A percentile compares a stretch with the other conserved stretches of the same genome.
Conservation (phyloP, 371 early-diverging fungal species). For the Entomophthora muscae region DNA sequence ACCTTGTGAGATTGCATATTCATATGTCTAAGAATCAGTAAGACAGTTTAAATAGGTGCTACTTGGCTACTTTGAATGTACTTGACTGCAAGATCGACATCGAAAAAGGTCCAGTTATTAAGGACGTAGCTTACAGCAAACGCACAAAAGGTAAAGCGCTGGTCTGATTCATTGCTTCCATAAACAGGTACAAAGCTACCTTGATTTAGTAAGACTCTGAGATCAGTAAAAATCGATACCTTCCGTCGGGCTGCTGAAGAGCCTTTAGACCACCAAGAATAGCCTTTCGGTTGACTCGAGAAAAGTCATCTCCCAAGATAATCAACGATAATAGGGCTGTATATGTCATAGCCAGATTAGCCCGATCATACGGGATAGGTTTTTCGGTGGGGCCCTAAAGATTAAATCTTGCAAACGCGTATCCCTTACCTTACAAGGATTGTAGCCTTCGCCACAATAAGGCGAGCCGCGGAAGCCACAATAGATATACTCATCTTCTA, state of each 20-base stretch:
- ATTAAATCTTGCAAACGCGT: background rate
- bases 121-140: conserved; percentile 62
- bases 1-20: conserved; percentile 62
- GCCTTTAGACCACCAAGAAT: conserved; percentile 31
- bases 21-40: conserved; percentile 33
- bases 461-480: conserved; percentile 51
- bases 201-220: background rate
- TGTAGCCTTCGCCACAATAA: conserved; percentile 38
- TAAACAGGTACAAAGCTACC: conserved; percentile 42
- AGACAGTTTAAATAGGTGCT: conserved; percentile 1
- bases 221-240: conserved; percentile 20
- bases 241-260: conserved; percentile 59
- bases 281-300: conserved; percentile 54
- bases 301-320: conserved; percentile 75
- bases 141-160: conserved; percentile 84
- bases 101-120: conserved; percentile 74
- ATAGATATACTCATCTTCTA: conserved; percentile 1
- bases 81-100: conserved; percentile 31
- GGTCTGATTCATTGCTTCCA: conserved; percentile 55
- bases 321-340: conserved; percentile 62
- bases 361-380: conserved; percentile 27
- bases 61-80: conserved; percentile 53
- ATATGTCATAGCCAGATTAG: conserved; percentile 83
- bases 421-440: conserved; percentile 23
- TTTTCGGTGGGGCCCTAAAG: background rate